phyloP scores from a whole-genome alignment of 163 green algal species.

The Prototheca stagnorum region DNA sequence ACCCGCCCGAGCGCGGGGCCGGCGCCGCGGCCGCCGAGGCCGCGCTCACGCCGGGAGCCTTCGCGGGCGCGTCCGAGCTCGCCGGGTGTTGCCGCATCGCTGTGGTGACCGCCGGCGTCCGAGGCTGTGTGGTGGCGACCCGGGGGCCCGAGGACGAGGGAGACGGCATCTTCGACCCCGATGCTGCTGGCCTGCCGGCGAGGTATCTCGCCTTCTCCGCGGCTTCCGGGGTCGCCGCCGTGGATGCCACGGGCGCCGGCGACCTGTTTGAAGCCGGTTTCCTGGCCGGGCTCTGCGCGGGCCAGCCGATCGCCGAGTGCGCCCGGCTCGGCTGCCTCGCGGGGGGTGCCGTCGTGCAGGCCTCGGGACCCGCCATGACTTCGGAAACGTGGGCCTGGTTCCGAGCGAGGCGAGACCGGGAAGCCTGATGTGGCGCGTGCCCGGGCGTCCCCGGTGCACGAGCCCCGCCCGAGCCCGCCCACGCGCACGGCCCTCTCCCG shows the following conservation, averaged over 20 bases:
- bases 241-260: constrained; percentile 83
- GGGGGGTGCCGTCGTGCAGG: constrained; percentile 44
- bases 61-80: constrained; percentile 9
- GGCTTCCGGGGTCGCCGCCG: constrained; percentile 29
- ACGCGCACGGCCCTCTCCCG: too few species aligned
- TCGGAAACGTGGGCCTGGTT: constrained; percentile 29
- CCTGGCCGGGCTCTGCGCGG: constrained; percentile 41
- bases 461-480: too few species aligned
- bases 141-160: constrained; percentile 3
- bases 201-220: constrained; percentile 27
- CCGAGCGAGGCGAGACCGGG: too few species aligned
- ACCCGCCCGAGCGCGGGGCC: too few species aligned
- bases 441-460: too few species aligned
- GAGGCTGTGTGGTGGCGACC: constrained; percentile 35
- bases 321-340: constrained; percentile 40
- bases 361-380: constrained; percentile 39
- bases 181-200: too few species aligned
- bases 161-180: too few species aligned
- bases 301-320: constrained; percentile 32
- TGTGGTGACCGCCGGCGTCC: constrained; percentile 46
- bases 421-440: too few species aligned
- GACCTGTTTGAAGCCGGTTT: constrained; percentile 78
- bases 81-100: constrained; percentile 18
- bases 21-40: too few species aligned
- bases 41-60: too few species aligned